Evolutionary conservation across 2,329 filamentous ascomycete species (phyloP).

Genomic region (Colletotrichum aenigma): DNA sequence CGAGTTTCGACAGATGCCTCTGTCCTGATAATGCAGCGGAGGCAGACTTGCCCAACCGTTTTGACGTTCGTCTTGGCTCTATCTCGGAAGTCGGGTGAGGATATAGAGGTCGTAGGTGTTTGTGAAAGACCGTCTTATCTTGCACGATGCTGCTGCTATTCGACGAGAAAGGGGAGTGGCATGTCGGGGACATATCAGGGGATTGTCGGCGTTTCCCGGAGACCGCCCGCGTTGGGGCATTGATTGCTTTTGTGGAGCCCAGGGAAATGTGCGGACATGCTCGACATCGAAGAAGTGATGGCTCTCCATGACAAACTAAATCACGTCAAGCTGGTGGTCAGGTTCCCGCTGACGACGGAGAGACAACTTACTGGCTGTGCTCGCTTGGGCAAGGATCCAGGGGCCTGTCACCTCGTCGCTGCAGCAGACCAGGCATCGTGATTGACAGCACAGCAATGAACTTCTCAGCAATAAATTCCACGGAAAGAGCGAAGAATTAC

Average conservation of each 20-base stretch:
- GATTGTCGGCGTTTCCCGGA: background rate
- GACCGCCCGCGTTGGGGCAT: background rate
- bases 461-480: background rate
- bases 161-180: background rate
- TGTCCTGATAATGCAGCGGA: background rate
- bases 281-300: background rate
- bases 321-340: background rate
- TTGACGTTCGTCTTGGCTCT: background rate
- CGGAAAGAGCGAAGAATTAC: background rate
- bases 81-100: background rate
- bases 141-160: background rate
- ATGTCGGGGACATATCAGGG: background rate
- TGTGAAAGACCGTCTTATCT: background rate
- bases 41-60: background rate
- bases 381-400: background rate
- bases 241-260: background rate
- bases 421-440: background rate
- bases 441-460: background rate
- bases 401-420: background rate
- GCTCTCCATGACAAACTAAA: background rate
- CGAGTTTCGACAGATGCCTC: background rate
- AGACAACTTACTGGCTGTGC: background rate
- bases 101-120: background rate
- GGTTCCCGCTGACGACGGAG: background rate
- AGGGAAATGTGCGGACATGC: background rate